Percentiles rank a stretch among this genome's conserved stretches.
These are phyloP conservation scores for Inonotus obliquus DNA, from an alignment of 1,284 basidiomycete species.

Conservation along the genomic window DNA sequence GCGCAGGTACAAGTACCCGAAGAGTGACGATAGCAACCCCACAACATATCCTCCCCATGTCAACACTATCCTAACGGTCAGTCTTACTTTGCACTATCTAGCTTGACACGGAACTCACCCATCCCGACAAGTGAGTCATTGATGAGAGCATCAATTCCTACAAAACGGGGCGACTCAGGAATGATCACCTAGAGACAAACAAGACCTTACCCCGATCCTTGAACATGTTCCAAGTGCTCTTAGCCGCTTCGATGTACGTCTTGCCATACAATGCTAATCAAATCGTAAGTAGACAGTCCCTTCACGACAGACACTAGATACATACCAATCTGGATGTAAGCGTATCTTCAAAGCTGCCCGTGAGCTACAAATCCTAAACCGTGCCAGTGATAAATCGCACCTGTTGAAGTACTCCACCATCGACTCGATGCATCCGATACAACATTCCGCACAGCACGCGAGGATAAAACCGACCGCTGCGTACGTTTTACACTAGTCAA, in stretches of 20 bases:
- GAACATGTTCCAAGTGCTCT: slow-evolving; percentile 87
- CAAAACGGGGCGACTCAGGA: background rate
- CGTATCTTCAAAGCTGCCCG: slow-evolving; percentile 45
- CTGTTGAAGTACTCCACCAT: slow-evolving; percentile 82
- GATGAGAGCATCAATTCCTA: slow-evolving; percentile 75
- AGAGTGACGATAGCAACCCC: slow-evolving; percentile 73
- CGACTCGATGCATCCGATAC: slow-evolving; percentile 67
- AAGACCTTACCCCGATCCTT: slow-evolving; percentile 60
- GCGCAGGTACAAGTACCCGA: slow-evolving; percentile 61
- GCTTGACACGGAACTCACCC: slow-evolving; percentile 38
- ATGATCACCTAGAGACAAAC: background rate
- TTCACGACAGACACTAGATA: slow-evolving; percentile 8
- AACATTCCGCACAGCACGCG: slow-evolving; percentile 79
- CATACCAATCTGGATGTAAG: slow-evolving; percentile 77
- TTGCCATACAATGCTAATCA: slow-evolving; percentile 78
- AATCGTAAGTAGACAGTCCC: background rate
- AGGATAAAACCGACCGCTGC: slow-evolving; percentile 67
- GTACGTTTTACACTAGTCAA: background rate
- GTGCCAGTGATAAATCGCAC: slow-evolving; percentile 32
- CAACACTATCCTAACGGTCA: slow-evolving; percentile 37
- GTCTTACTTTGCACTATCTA: background rate
- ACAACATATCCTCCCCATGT: slow-evolving; percentile 78
- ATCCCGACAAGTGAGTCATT: slow-evolving; percentile 85
- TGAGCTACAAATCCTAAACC: background rate
- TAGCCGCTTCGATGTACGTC: slow-evolving; percentile 80